Evolutionary conservation across 1,139 yeast genomes (phyloP).

Genomic region (Zygosaccharomyces sapae): DNA sequence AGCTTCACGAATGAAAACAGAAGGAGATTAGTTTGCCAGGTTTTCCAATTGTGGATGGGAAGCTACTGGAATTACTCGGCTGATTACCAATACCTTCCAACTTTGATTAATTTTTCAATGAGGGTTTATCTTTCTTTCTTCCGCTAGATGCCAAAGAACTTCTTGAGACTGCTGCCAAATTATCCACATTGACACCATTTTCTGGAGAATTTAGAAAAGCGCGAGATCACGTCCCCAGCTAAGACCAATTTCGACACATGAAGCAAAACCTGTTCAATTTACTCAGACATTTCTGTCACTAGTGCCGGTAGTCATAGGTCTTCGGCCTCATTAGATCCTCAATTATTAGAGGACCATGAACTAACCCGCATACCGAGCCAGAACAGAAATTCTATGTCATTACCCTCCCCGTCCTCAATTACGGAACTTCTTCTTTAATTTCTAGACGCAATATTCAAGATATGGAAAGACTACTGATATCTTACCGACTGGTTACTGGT

Average conservation of each 20-base stretch:
- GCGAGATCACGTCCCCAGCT: slow-evolving; percentile 37
- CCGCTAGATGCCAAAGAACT: slow-evolving; percentile 63
- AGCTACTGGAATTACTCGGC: slow-evolving; percentile 71
- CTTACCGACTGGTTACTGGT: slow-evolving; percentile 25
- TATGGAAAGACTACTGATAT: slow-evolving; percentile 32
- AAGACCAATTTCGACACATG: slow-evolving; percentile 42
- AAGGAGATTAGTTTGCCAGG: slow-evolving; percentile 60
- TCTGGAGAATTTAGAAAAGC: slow-evolving; percentile 16
- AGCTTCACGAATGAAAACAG: slow-evolving; percentile 57
- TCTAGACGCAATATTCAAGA: slow-evolving; percentile 34
- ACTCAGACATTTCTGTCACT: slow-evolving; percentile 33
- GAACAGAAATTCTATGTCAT: slow-evolving; percentile 31
- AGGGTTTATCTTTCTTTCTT: slow-evolving; percentile 52
- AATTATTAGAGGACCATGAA: slow-evolving; percentile 39
- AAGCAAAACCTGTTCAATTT: slow-evolving; percentile 27
- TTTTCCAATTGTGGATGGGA: slow-evolving; percentile 81
- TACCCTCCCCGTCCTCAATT: slow-evolving; percentile 36
- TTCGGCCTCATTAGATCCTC: slow-evolving; percentile 37
- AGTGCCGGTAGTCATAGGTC: slow-evolving; percentile 31
- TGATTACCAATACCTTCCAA: slow-evolving; percentile 61
- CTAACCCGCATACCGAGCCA: slow-evolving; percentile 35
- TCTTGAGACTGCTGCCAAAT: slow-evolving; percentile 57
- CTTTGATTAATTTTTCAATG: slow-evolving; percentile 71
- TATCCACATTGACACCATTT: slow-evolving; percentile 37
- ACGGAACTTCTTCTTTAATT: slow-evolving; percentile 34